Evolutionary conservation across 352 stramenopile species (phyloP).

Genomic region (Globisporangium spinosum): DNA sequence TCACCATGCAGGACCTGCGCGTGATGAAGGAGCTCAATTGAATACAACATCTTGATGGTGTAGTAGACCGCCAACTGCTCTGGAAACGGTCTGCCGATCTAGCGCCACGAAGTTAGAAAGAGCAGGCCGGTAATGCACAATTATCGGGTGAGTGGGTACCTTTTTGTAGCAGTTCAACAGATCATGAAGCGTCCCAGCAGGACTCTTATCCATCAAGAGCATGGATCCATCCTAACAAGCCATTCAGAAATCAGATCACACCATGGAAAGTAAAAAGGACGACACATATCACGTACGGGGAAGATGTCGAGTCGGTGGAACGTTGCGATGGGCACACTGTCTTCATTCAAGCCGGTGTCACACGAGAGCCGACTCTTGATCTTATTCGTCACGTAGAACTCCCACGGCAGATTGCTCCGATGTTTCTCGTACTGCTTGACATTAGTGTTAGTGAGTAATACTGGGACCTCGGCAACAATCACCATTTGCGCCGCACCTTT

Average conservation of each 20-base stretch:
- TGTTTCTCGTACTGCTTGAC: constrained; percentile 62
- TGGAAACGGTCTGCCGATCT: constrained; percentile 56
- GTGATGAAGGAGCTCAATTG: constrained; percentile 59
- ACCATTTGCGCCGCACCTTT: constrained; percentile 38
- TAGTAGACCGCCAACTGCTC: constrained; percentile 77
- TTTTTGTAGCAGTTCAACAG: constrained; percentile 78
- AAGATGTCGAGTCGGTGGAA: constrained; percentile 63
- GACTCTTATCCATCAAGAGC: constrained; percentile 71
- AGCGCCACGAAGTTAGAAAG: constrained; percentile 3
- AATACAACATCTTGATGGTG: constrained; percentile 74
- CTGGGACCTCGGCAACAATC: neutral
- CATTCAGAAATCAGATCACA: constrained; percentile 2
- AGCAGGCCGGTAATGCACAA: neutral
- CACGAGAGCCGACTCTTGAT: constrained; percentile 33
- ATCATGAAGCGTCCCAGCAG: constrained; percentile 69
- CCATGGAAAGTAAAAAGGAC: neutral
- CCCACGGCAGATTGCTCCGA: constrained; percentile 69
- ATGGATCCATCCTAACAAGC: constrained; percentile 61
- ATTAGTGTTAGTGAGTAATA: neutral
- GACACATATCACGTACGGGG: constrained; percentile 26
- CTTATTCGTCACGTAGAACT: constrained; percentile 70
- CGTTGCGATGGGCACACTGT: constrained; percentile 32
- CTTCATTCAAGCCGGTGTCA: constrained; percentile 20
- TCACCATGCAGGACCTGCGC: constrained; percentile 75
- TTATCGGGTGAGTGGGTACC: constrained; percentile 14